Evolutionary conservation across 1,139 yeast genomes (phyloP), one percentile per base, ranked within the genome.

Genomic region (Nadsonia commutata): DNA sequence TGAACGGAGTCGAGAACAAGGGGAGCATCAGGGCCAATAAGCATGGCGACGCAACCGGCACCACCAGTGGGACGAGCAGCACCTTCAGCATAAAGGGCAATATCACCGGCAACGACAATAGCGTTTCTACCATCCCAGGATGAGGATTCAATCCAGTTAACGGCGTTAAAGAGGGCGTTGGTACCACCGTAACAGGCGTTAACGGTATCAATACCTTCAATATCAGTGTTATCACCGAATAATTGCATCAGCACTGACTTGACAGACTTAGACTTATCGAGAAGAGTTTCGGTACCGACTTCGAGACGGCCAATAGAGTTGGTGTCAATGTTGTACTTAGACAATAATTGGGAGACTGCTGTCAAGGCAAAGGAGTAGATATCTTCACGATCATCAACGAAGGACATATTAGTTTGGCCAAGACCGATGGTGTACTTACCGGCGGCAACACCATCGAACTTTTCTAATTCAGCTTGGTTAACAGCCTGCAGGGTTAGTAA

Each of bases 61-160:
- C 99, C 99, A 63, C 99, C 99, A 47, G 98, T 90, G 57, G 99
- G 98, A 71, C 99, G 80, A 46, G 99, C 99, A 42, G 94, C 81
- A 62, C 98, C 98, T 68, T 88, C 76, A 56, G 90, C 86, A 67
- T 93, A 93, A 56, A 93, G 81, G 60, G 98, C 98, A 63, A 93
- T 90, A 65, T 93, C 99, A 64, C 96, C 97, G 59, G 93, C 80
- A 37, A 88, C 95, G 46, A 88, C 99, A 57, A 90, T 77, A 48
- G 98, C 98, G 59, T 90, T 88, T 66, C 98, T 78, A 51, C 99
- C 99, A 60, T 93, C 98, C 98, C 98, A 93, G 40, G 90, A 74
- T 31, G 88, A 78, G 31, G 96, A 85, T 67, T 90, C 96, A 55
- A 93, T 67, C 98, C 98, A 93, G 74, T 86, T 88, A 61, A 90